A percentile compares a stretch with the other conserved stretches of the same genome.
These are phyloP conservation scores for Diplodia seriata DNA, from an alignment of 2,329 filamentous ascomycete species.

Conservation along the genomic window DNA sequence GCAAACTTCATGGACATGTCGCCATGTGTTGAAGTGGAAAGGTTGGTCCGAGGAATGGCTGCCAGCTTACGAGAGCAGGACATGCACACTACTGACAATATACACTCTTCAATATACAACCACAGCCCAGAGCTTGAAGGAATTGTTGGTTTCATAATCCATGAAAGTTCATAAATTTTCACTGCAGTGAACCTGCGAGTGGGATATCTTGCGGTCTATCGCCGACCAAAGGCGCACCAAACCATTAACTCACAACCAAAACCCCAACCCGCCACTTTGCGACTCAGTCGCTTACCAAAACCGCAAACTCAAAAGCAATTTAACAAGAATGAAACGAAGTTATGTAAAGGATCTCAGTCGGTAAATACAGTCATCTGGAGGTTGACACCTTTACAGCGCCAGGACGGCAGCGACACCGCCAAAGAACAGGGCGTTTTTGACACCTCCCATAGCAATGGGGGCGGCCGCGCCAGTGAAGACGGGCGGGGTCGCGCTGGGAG, in stretches of 20 bases:
- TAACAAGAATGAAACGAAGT: conserved; percentile 17
- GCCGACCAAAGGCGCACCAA: conserved; percentile 22
- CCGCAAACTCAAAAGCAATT: not conserved
- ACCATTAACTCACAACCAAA: conserved; percentile 14
- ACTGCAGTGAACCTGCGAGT: conserved; percentile 19
- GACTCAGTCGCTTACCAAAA: conserved; percentile 23
- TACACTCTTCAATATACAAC: not conserved
- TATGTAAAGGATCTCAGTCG: not conserved
- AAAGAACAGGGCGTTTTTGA: conserved; percentile 22
- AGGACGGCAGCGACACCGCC: conserved; percentile 19
- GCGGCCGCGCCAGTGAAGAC: conserved; percentile 12
- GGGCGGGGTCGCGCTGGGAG: conserved; percentile 3
- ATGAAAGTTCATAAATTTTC: conserved; percentile 19
- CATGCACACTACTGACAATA: no score
- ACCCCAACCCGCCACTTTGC: conserved; percentile 14
- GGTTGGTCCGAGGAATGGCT: no score
- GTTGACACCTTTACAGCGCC: conserved; percentile 12
- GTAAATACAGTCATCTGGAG: not conserved
- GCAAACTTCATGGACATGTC: no score
- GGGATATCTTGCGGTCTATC: conserved; percentile 29
- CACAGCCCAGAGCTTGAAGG: not conserved
- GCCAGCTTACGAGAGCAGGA: no score
- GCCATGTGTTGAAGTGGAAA: no score
- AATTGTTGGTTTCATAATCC: conserved; percentile 12
- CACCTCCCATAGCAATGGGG: conserved; percentile 2